Conservation (phyloP, 1,139 yeast species). For the Magnusiomyces suaveolens region DNA sequence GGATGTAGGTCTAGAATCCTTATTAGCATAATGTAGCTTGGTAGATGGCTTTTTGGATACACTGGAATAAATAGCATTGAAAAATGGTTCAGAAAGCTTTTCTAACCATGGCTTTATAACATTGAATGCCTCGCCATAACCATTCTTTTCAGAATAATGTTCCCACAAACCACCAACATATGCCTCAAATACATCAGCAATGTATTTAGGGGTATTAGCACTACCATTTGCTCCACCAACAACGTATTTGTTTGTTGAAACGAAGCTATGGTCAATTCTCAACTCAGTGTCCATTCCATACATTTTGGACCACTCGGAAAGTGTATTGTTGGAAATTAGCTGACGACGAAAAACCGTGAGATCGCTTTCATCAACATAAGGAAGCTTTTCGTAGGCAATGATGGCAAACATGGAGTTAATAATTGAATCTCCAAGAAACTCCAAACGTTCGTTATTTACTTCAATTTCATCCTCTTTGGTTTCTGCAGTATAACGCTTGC, state of each 20-base stretch:
- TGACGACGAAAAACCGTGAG: slow-evolving; percentile 61
- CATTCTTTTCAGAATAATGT: slow-evolving; percentile 34
- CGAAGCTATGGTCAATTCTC: slow-evolving; percentile 26
- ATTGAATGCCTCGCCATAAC: slow-evolving; percentile 38
- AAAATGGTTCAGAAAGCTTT: slow-evolving; percentile 44
- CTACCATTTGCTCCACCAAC: slow-evolving; percentile 24
- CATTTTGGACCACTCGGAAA: slow-evolving; percentile 58
- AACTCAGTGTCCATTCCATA: slow-evolving; percentile 64
- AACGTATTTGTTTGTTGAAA: slow-evolving; percentile 12
- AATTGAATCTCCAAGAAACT: slow-evolving; percentile 87
- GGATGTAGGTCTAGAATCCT: not conserved
- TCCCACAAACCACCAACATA: slow-evolving; percentile 68
- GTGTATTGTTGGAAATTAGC: slow-evolving; percentile 63
- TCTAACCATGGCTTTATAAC: slow-evolving; percentile 54
- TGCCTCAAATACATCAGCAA: slow-evolving; percentile 82
- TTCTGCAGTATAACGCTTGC: slow-evolving; percentile 47
- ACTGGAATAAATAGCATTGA: slow-evolving; percentile 31
- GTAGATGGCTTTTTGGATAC: not conserved
- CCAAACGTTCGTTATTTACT: slow-evolving; percentile 80
- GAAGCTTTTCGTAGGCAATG: slow-evolving; percentile 55
- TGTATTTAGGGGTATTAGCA: slow-evolving; percentile 37
- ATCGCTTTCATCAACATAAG: slow-evolving; percentile 71
- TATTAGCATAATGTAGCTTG: not conserved
- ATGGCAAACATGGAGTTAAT: slow-evolving; percentile 64
- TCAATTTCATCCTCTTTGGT: slow-evolving; percentile 48